A percentile compares a stretch with the other conserved stretches of the same genome.
Evolutionary conservation across 2,329 filamentous ascomycete species (phyloP).

Genomic region (Fusarium brachygibbosum): DNA sequence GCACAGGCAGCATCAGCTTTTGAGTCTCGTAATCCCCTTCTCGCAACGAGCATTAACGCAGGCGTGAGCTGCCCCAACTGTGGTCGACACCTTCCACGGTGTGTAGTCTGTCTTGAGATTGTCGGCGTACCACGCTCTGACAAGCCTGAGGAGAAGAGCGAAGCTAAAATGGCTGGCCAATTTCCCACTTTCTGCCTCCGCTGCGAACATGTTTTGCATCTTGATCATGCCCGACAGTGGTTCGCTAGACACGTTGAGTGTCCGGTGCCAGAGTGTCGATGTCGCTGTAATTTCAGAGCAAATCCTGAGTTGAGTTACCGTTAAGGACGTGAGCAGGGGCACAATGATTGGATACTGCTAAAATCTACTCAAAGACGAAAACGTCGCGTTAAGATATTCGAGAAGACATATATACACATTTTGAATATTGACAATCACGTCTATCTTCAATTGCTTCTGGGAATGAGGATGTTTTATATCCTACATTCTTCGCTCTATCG

Average conservation of each 20-base stretch:
- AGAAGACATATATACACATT: constrained; percentile 7
- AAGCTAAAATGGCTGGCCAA: constrained; percentile 65
- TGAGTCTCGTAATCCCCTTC: constrained; percentile 67
- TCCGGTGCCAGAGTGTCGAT: constrained; percentile 76
- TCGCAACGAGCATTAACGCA: constrained; percentile 68
- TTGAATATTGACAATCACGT: constrained; percentile 27
- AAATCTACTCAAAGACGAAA: background rate
- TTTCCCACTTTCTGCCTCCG: constrained; percentile 78
- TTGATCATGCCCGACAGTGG: constrained; percentile 77
- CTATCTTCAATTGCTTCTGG: constrained; percentile 28
- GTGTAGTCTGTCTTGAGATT: constrained; percentile 76
- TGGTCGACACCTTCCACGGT: constrained; percentile 75
- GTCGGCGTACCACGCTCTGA: constrained; percentile 74
- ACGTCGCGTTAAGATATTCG: background rate
- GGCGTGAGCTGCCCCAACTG: constrained; percentile 77
- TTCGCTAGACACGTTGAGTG: constrained; percentile 75
- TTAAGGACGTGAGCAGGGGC: constrained; percentile 27
- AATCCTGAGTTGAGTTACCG: constrained; percentile 71
- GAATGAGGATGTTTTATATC: constrained; percentile 19
- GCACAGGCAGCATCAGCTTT: constrained; percentile 47
- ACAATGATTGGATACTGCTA: background rate
- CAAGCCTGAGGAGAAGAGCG: constrained; percentile 65
- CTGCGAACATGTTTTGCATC: constrained; percentile 76
- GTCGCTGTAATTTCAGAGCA: constrained; percentile 72
- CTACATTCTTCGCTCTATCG: constrained; percentile 32